phyloP scores from a whole-genome alignment of 2,329 filamentous ascomycete genomes.

The Penicillium aurantiogriseum region DNA sequence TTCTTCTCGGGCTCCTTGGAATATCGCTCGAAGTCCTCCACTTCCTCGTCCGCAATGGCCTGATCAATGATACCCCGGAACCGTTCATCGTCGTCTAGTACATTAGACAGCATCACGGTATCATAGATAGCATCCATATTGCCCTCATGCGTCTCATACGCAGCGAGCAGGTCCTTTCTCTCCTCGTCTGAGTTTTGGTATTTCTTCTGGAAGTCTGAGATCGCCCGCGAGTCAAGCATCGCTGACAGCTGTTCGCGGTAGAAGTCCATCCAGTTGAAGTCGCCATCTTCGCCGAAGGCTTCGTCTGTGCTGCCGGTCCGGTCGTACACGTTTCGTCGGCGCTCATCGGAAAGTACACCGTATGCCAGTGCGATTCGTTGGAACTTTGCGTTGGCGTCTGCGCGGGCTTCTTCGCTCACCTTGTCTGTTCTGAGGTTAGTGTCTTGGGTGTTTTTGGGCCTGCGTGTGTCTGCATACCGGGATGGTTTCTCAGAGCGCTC shows the following conservation, averaged over 20 bases:
- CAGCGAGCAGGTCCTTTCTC: conserved; percentile 69
- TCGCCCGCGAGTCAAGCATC: conserved; percentile 69
- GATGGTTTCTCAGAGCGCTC: conserved; percentile 81
- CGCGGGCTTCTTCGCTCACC: conserved; percentile 64
- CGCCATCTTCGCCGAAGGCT: conserved; percentile 66
- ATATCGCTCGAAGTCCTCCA: conserved; percentile 67
- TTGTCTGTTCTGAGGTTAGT: conserved; percentile 62
- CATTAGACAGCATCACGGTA: conserved; percentile 80
- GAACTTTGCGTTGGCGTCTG: conserved; percentile 74
- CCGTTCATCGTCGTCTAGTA: conserved; percentile 78
- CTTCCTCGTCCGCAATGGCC: conserved; percentile 69
- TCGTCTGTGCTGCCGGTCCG: conserved; percentile 85
- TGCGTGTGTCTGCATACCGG: conserved; percentile 54
- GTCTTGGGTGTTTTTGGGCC: conserved; percentile 9
- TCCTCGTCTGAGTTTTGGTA: conserved; percentile 91
- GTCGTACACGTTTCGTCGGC: conserved; percentile 82
- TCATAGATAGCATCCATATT: conserved; percentile 76
- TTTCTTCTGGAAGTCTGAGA: conserved; percentile 69
- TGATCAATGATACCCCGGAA: conserved; percentile 78
- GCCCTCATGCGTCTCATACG: conserved; percentile 72
- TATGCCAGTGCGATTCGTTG: conserved; percentile 93
- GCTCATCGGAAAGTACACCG: conserved; percentile 81
- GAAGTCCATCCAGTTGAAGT: conserved; percentile 88
- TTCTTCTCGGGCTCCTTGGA: conserved; percentile 69
- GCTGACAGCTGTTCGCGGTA: conserved; percentile 82